A percentile compares a stretch with the other conserved stretches of the same genome.
Evolutionary conservation across 345 rosid genomes (phyloP).

Genomic region (Aurinia saxatilis): DNA sequence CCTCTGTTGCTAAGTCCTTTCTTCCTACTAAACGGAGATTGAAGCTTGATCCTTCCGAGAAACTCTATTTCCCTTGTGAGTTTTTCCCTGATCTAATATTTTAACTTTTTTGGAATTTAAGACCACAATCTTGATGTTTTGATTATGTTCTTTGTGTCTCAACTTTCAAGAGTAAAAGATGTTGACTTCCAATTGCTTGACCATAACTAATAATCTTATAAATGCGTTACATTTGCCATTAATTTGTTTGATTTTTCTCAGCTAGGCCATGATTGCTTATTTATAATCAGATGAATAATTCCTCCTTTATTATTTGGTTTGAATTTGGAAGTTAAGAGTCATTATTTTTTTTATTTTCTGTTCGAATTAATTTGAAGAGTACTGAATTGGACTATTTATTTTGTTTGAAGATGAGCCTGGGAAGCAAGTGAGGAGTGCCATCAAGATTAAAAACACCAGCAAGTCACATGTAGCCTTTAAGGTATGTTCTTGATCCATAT

Average conservation of each 20-base stretch:
- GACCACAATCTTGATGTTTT: too few relatives aligned
- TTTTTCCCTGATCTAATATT: not conserved
- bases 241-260: too few relatives aligned
- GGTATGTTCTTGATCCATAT: constrained; percentile 33
- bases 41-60: constrained; percentile 82
- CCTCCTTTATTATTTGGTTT: too few relatives aligned
- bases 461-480: constrained; percentile 90
- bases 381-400: not conserved
- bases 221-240: too few relatives aligned
- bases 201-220: too few relatives aligned
- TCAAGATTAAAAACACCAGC: constrained; percentile 89
- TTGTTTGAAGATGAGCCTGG: constrained; percentile 84
- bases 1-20: constrained; percentile 75
- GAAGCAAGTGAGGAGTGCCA: constrained; percentile 93
- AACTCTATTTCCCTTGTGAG: constrained; percentile 91
- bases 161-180: too few relatives aligned
- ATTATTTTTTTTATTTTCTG: not conserved
- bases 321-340: not conserved
- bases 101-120: too few relatives aligned
- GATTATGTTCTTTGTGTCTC: too few relatives aligned
- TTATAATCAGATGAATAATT: too few relatives aligned
- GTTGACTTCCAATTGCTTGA: too few relatives aligned
- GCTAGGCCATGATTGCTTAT: too few relatives aligned
- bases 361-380: not conserved
- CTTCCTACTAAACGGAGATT: constrained; percentile 70